Conservation (phyloP, 2,329 filamentous ascomycete species). For the Hymenoscyphus occultus region DNA sequence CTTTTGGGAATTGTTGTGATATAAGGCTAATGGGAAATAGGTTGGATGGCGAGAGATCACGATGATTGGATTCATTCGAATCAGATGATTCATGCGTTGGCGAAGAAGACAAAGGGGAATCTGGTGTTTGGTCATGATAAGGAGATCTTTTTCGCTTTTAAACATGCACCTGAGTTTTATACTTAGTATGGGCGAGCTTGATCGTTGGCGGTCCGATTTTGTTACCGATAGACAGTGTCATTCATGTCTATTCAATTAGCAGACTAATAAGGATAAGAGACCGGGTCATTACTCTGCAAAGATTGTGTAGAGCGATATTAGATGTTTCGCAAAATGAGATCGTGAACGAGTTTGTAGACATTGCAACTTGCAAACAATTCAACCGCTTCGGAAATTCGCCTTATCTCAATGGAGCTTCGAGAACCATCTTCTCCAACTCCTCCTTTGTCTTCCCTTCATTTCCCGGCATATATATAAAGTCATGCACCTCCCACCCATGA, state of each 20-base stretch:
- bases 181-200: not conserved
- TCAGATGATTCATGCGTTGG: slow-evolving; percentile 37
- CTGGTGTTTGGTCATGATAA: slow-evolving; percentile 20
- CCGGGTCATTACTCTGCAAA: no score
- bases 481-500: slow-evolving; percentile 18
- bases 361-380: no score
- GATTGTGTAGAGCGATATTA: not conserved
- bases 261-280: no score
- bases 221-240: no score
- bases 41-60: slow-evolving; percentile 39
- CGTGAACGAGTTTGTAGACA: no score
- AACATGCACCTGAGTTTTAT: not conserved
- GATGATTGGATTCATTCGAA: slow-evolving; percentile 38
- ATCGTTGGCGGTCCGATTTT: not conserved
- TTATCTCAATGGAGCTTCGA: slow-evolving; percentile 8
- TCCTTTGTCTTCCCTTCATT: slow-evolving; percentile 8
- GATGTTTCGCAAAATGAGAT: no score
- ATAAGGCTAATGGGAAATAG: slow-evolving; percentile 13
- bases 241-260: no score
- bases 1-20: not conserved
- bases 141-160: slow-evolving; percentile 21
- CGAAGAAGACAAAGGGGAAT: slow-evolving; percentile 23
- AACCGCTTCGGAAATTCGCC: no score
- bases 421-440: not conserved
- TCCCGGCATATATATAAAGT: slow-evolving; percentile 20